These are phyloP conservation scores for Orbilia oligospora DNA, from an alignment of 2,329 filamentous ascomycete genomes.

Conservation along the genomic window DNA sequence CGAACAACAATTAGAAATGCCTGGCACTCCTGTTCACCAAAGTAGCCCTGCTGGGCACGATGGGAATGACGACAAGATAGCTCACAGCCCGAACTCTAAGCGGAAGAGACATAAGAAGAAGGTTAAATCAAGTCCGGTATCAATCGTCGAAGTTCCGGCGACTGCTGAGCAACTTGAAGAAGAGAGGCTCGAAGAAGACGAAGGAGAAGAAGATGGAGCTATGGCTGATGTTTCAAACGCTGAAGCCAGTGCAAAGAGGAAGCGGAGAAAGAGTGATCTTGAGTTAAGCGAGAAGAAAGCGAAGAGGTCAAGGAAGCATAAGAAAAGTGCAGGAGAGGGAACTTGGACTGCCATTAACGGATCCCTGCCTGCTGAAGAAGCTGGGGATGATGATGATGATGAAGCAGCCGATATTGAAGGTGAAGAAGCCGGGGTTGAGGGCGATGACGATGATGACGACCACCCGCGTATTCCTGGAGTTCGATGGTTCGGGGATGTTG, in stretches of 20 bases:
- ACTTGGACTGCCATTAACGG: not conserved
- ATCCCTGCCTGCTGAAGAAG: not conserved
- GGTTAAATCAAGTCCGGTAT: constrained; percentile 7
- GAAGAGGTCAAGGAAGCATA: constrained; percentile 2
- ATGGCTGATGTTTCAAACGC: not conserved
- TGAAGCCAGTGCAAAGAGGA: constrained; percentile 34
- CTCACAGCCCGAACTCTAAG: not conserved
- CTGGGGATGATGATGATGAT: too few species aligned
- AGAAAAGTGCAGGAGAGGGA: not conserved
- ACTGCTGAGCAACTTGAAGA: constrained; percentile 33
- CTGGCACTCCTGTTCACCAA: not conserved
- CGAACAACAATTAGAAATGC: constrained; percentile 18
- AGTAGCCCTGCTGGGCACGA: not conserved
- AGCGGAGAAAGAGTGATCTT: constrained; percentile 22
- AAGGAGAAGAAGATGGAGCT: constrained; percentile 1
- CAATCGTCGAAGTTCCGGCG: constrained; percentile 32
- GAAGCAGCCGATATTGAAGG: not conserved
- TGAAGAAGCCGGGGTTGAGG: not conserved
- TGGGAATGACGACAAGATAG: not conserved
- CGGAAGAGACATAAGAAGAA: constrained; percentile 36
- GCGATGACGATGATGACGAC: not conserved
- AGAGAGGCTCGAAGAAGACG: not conserved
- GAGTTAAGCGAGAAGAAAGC: constrained; percentile 20
- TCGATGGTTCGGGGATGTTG: constrained; percentile 6
- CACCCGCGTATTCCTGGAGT: not conserved